Evolutionary conservation across 108 stramenopile genomes (phyloP).

Genomic region (Bacterosira constricta): DNA sequence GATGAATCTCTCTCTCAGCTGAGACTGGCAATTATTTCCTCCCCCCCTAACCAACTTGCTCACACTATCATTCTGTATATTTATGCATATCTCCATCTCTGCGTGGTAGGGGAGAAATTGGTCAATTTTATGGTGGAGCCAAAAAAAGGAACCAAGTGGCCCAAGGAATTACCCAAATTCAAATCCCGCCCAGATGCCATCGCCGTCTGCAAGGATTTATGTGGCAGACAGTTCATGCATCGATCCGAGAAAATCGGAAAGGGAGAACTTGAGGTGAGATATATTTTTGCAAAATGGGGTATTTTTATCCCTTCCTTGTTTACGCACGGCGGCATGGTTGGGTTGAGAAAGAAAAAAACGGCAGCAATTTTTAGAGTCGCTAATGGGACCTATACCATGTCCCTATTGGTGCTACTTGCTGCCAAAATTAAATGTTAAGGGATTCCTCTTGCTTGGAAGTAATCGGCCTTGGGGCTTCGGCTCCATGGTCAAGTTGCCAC

Average conservation of each 20-base stretch:
- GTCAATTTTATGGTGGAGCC: conserved; percentile 93
- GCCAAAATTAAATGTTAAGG: conserved; percentile 51
- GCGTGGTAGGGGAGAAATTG: conserved; percentile 87
- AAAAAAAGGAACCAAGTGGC: conserved; percentile 91
- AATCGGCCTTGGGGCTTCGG: conserved; percentile 31
- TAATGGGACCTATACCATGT: conserved; percentile 40
- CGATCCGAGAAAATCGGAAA: conserved; percentile 92
- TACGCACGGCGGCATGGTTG: no score
- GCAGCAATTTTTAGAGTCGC: conserved; percentile 62
- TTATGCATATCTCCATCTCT: neutral
- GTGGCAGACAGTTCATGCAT: conserved; percentile 86
- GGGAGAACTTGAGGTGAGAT: conserved; percentile 85
- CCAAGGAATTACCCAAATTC: conserved; percentile 83
- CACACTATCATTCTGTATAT: neutral
- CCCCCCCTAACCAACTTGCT: neutral
- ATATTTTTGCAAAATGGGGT: neutral
- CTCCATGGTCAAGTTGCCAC: conserved; percentile 30
- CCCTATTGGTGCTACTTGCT: conserved; percentile 54
- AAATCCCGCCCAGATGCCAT: conserved; percentile 83
- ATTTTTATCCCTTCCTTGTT: neutral
- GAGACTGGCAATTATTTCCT: neutral
- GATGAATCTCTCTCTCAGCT: neutral
- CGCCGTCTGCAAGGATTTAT: conserved; percentile 84
- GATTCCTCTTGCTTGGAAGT: conserved; percentile 48
- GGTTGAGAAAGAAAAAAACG: neutral